Evolutionary conservation across 202 grass and related monocot genomes (phyloP), one percentile per base, ranked within the genome.

Genomic region (Carex arenaria): DNA sequence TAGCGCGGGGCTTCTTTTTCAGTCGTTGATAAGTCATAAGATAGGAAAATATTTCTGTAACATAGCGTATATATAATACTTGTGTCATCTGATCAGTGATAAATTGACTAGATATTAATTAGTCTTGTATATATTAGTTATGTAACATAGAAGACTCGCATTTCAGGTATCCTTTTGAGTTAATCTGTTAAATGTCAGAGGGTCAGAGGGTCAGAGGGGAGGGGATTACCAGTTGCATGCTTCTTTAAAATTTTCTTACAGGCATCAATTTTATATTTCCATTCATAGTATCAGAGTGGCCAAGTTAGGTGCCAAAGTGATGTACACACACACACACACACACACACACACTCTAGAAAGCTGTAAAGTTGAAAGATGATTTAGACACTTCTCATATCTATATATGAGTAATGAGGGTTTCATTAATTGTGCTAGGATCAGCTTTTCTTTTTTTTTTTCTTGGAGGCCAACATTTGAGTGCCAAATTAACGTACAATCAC

Each of bases 51-150:
- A 67, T 84, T 11, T 9, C 69, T 85, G 28, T 43, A 86, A 69
- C 65, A 38, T 83, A 83, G 74, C 71, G 52, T 83, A 80, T 79
- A 42, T 80, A 42, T 80, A 61, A 79, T 85, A 80, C 86, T 55
- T 55, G 18, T 76, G 14, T 34, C 1, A 67, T 67, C 61, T 64
- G 79, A 82, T 59, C 54, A 80, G 63, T 19, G 18, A 36, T 80
- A 19, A 40, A 28, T 61, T 67, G 49, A 51, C 36, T 64, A 26
- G 61, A 65, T 6, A 30, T 63, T 31, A 82, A 30, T 63, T 31
- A 82, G 40, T 67, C 40, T 64, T 64, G 79, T 64, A 82, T 67
- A 82, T 82, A 82, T 31, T 30, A 67, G 34, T 31, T 64, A 51
- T 52, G 59, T 67, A 30, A 52, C 18, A 67, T 28, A 82, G 30